phyloP scores from a whole-genome alignment of 441 rosid species.

The Aquilaria agallochum region DNA sequence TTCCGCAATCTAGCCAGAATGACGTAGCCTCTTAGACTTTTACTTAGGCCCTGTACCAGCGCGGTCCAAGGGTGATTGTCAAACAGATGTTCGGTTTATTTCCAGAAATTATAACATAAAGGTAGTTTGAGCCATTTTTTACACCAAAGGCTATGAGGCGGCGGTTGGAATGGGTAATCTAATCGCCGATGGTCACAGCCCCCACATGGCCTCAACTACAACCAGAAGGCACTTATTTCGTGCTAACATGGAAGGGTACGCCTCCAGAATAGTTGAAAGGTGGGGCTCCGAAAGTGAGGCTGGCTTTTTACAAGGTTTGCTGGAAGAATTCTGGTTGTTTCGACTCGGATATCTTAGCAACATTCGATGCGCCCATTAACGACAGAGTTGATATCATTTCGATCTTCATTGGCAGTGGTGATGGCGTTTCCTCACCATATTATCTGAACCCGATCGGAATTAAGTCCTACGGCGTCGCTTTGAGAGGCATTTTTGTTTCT shows the following conservation, averaged over 20 bases:
- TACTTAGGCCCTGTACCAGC: conserved; percentile 66
- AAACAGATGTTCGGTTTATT: conserved; percentile 39
- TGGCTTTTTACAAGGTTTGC: conserved; percentile 69
- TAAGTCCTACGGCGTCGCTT: conserved; percentile 50
- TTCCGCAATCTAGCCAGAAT: conserved; percentile 76
- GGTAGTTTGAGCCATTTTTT: conserved; percentile 65
- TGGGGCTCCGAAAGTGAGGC: conserved; percentile 71
- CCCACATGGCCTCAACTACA: conserved; percentile 84
- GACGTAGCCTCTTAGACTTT: conserved; percentile 61
- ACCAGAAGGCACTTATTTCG: conserved; percentile 57
- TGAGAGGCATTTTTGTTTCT: conserved; percentile 51
- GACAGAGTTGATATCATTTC: conserved; percentile 73
- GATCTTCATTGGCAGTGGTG: conserved; percentile 70
- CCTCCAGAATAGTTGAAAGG: conserved; percentile 66
- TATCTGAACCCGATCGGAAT: conserved; percentile 71
- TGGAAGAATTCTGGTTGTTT: conserved; percentile 76
- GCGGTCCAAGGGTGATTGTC: conserved; percentile 62
- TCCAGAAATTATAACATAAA: conserved; percentile 49
- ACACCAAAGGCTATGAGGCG: conserved; percentile 62
- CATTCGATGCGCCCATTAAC: conserved; percentile 52
- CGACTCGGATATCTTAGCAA: conserved; percentile 67
- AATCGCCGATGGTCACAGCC: conserved; percentile 76
- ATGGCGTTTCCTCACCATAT: conserved; percentile 57
- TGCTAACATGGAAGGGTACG: conserved; percentile 73
- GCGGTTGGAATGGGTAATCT: conserved; percentile 33